Evolutionary conservation across 2,329 filamentous ascomycete genomes (phyloP), one percentile per base, ranked within the genome.

Genomic region (Fusarium newnesense): DNA sequence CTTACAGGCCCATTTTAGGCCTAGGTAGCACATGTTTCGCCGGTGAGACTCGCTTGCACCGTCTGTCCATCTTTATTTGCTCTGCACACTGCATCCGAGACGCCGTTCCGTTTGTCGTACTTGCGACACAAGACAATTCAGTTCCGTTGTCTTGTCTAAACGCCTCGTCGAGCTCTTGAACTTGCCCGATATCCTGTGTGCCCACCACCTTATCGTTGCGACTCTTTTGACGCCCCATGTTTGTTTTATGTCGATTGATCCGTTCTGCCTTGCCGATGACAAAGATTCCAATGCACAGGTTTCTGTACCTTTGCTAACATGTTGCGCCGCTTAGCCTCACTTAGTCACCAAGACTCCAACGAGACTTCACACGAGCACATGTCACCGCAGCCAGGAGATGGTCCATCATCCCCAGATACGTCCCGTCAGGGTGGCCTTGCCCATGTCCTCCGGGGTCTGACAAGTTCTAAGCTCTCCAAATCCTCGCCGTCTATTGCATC

Each of bases 361-460:
- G 75, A 76, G 58, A 72, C 59, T 73, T 73, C 78, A 71, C 76
- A 84, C 81, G 83, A 84, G 81, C 85, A 85, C 84, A 92, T 92
- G 90, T 87, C 89, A 83, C 87, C 88, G 69, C 85, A 86, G 77
- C 83, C 86, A 75, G 88, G 88, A 84, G 89, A 91, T 84, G 87
- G 86, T 77, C 79, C 83, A 73, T 84, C 85, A 68, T 85, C 86
- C 71, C 85, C 87, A 76, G 89, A 92, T 79, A 83, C 87, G 64
- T 88, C 85, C 82, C 85, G 82, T 77, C 80, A 85, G 44, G 85
- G 89, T 70, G 89, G 88, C 75, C 84, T 92, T 76, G 89, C 88
- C 76, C 88, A 88, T 75, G 89, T 92, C 69, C 89, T 92, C 79
- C 90, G 90, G 77, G 89, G 87, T 75, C 83, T 92, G 75, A 87